Evolutionary conservation across 768 basidiomycete genomes (phyloP).

Genomic region (Termitomyces sp.): DNA sequence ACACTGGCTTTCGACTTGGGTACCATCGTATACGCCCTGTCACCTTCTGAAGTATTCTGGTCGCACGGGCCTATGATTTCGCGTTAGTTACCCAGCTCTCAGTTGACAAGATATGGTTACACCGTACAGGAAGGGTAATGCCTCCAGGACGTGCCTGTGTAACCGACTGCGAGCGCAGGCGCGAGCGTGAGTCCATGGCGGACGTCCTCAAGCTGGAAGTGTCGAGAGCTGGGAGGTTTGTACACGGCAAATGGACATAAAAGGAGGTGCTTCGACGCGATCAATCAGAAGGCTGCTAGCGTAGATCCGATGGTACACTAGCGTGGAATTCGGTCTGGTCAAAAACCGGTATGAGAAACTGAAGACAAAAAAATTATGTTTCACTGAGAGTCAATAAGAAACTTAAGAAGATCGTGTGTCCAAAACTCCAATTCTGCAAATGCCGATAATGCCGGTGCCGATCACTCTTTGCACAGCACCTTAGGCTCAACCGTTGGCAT

Average conservation of each 20-base stretch:
- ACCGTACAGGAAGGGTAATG: conserved; percentile 21
- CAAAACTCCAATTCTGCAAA: too few species aligned
- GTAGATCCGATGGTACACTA: too few species aligned
- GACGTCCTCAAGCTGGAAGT: not conserved
- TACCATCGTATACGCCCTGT: conserved; percentile 29
- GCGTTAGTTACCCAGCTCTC: not conserved
- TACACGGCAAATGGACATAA: not conserved
- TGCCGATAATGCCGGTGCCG: not conserved
- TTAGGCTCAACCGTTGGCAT: too few species aligned
- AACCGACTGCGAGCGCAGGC: conserved; percentile 19
- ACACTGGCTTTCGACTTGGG: conserved; percentile 1
- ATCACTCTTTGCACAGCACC: not conserved
- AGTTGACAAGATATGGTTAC: not conserved
- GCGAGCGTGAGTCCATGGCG: conserved; percentile 20
- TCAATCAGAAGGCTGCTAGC: conserved; percentile 4
- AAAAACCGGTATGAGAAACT: too few species aligned
- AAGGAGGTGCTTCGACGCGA: not conserved
- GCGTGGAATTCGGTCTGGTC: too few species aligned
- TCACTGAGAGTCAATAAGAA: not conserved
- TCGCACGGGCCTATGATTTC: conserved; percentile 24
- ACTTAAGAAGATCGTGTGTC: not conserved
- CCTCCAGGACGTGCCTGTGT: conserved; percentile 16
- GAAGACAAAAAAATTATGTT: not conserved
- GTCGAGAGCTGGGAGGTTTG: not conserved
- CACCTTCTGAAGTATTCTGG: conserved; percentile 37